These are phyloP conservation scores for Wickerhamiella kurtzmanii DNA, from an alignment of 805 yeast genomes.

Conservation along the genomic window DNA sequence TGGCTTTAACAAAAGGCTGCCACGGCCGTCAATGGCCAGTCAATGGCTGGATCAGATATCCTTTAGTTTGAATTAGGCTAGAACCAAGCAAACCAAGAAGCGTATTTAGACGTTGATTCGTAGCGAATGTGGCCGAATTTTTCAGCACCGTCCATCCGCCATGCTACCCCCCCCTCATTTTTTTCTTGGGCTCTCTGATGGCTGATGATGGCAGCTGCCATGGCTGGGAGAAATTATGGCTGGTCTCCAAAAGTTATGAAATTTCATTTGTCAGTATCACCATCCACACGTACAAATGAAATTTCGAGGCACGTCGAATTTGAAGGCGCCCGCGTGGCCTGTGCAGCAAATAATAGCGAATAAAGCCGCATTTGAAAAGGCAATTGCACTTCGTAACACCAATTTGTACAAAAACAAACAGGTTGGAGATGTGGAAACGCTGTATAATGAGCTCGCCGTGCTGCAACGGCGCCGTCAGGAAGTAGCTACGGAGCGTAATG, in stretches of 20 bases:
- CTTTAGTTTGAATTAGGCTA: neutral
- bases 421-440: conserved; percentile 18
- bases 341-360: conserved; percentile 14
- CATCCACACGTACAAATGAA: too few species aligned
- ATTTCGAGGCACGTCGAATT: conserved; percentile 12
- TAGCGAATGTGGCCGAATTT: too few species aligned
- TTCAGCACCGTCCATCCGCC: neutral
- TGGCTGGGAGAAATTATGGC: too few species aligned
- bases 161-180: neutral
- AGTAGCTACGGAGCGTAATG: conserved; percentile 16
- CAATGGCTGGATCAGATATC: too few species aligned
- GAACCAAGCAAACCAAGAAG: too few species aligned
- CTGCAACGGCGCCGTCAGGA: conserved; percentile 10
- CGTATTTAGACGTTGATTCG: too few species aligned
- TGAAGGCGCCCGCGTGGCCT: conserved; percentile 16
- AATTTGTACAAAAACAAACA: conserved; percentile 11
- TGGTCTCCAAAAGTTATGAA: too few species aligned
- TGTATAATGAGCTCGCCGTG: conserved; percentile 15
- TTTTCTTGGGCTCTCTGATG: too few species aligned
- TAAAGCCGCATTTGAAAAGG: conserved; percentile 15
- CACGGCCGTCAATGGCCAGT: too few species aligned
- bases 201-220: too few species aligned
- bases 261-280: too few species aligned
- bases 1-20: too few species aligned
- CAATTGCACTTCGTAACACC: conserved; percentile 18